phyloP scores from a whole-genome alignment of 352 stramenopile species.

The Lagenidium giganteum region DNA sequence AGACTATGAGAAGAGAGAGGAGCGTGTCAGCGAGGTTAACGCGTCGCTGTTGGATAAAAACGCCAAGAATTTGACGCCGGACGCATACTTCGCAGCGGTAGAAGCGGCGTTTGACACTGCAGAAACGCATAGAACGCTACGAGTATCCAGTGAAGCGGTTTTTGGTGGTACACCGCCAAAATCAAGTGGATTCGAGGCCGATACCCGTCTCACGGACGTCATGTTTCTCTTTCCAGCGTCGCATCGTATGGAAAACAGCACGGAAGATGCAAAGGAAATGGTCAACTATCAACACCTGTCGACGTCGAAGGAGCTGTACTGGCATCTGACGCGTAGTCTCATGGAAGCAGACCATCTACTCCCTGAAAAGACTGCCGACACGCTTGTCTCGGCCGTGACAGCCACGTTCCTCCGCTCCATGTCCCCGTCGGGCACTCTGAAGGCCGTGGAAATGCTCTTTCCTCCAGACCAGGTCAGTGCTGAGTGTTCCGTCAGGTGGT shows the following conservation, averaged over 20 bases:
- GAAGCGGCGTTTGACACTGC: slow-evolving; percentile 8
- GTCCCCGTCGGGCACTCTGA: background rate
- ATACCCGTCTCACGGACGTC: background rate
- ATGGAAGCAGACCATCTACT: too few species aligned
- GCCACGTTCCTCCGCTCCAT: background rate
- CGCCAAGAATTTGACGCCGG: background rate
- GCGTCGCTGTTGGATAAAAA: slow-evolving; percentile 6
- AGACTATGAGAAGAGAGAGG: background rate
- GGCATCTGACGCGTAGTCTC: too few species aligned
- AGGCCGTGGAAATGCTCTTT: slow-evolving; percentile 16
- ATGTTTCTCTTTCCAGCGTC: slow-evolving; percentile 8
- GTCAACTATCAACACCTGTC: too few species aligned
- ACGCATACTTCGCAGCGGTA: slow-evolving; percentile 9
- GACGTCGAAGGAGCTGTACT: too few species aligned
- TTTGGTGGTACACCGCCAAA: background rate
- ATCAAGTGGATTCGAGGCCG: background rate
- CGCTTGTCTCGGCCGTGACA: background rate
- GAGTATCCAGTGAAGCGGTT: too few species aligned
- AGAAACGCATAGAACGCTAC: too few species aligned
- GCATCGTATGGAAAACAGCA: too few species aligned
- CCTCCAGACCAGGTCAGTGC: background rate
- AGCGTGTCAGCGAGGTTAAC: background rate
- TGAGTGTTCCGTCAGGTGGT: slow-evolving; percentile 17
- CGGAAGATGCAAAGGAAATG: too few species aligned
- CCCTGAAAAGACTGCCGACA: background rate